phyloP scores from a whole-genome alignment of 495 filamentous ascomycete species.

The Penicillium lividum region DNA sequence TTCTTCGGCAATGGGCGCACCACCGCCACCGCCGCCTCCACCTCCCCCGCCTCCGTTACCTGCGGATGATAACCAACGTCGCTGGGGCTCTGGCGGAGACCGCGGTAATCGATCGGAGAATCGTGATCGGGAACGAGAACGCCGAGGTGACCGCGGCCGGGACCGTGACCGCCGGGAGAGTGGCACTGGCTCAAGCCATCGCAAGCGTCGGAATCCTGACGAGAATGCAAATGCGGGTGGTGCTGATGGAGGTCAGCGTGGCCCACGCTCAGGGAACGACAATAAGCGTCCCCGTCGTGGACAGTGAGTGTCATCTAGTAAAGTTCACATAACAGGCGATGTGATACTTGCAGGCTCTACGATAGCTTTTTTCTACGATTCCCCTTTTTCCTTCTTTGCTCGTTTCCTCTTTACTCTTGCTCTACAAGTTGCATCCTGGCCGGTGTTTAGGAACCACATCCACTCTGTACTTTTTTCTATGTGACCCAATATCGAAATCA shows the following conservation, averaged over 20 bases:
- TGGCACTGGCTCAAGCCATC: slow-evolving; percentile 34
- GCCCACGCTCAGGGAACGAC: slow-evolving; percentile 41
- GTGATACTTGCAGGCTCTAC: slow-evolving; percentile 7
- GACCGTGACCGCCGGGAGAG: slow-evolving; percentile 41
- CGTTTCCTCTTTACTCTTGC: slow-evolving; percentile 18
- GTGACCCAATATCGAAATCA: slow-evolving; percentile 8
- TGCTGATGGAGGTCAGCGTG: slow-evolving; percentile 35
- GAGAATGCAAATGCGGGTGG: slow-evolving; percentile 28
- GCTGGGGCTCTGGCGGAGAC: slow-evolving; percentile 38
- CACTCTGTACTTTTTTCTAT: slow-evolving; percentile 17
- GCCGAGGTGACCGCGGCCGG: slow-evolving; percentile 41
- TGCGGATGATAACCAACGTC: slow-evolving; percentile 37
- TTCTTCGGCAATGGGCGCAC: slow-evolving; percentile 39
- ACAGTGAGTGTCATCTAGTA: slow-evolving; percentile 22
- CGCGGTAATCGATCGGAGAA: slow-evolving; percentile 33
- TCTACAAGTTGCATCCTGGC: slow-evolving; percentile 22
- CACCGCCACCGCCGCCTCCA: slow-evolving; percentile 35
- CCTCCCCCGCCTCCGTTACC: slow-evolving; percentile 32
- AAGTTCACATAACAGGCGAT: not conserved
- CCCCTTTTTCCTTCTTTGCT: slow-evolving; percentile 12
- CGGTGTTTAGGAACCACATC: slow-evolving; percentile 23
- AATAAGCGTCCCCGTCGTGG: slow-evolving; percentile 50
- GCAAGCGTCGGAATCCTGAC: slow-evolving; percentile 43
- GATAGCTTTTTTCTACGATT: slow-evolving; percentile 12
- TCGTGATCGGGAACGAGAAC: slow-evolving; percentile 44